phyloP scores from a whole-genome alignment of 331 rosid genomes.

The Spiraea crenata region DNA sequence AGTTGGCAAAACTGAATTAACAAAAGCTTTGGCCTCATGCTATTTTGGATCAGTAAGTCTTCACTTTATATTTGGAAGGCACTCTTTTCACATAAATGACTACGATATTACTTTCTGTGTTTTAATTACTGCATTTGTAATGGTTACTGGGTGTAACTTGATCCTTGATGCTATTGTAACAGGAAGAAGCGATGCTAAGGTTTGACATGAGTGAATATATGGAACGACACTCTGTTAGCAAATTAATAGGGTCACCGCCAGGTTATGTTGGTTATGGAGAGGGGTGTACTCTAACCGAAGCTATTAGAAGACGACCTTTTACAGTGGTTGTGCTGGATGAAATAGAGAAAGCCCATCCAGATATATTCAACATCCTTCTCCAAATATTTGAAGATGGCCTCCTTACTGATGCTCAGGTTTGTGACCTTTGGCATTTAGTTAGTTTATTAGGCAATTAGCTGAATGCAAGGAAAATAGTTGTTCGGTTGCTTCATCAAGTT shows the following conservation, averaged over 20 bases:
- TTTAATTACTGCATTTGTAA: too few species aligned
- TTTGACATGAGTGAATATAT: constrained; percentile 96
- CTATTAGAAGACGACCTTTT: constrained; percentile 79
- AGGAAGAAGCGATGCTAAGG: constrained; percentile 80
- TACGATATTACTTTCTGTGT: too few species aligned
- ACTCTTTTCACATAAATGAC: neutral
- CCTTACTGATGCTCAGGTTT: constrained; percentile 89
- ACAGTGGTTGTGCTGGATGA: constrained; percentile 80
- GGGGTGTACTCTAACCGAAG: constrained; percentile 86
- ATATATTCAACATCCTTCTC: constrained; percentile 80
- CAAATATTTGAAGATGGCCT: constrained; percentile 87
- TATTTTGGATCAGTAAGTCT: constrained; percentile 87
- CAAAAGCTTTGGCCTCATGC: constrained; percentile 74
- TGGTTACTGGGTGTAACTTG: neutral
- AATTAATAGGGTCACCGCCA: constrained; percentile 90
- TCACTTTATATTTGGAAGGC: neutral
- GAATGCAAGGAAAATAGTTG: neutral
- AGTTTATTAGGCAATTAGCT: constrained; percentile 8
- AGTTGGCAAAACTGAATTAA: constrained; percentile 90
- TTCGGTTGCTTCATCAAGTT: neutral
- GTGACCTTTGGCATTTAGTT: constrained; percentile 26
- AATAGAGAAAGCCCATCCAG: constrained; percentile 97
- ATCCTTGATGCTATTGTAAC: constrained; percentile 26
- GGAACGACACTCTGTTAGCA: constrained; percentile 94
- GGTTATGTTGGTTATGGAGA: constrained; percentile 92